Base-by-base conservation (phyloP, 495 filamentous ascomycete species). In the Chaetomium cochliodes region DNA sequence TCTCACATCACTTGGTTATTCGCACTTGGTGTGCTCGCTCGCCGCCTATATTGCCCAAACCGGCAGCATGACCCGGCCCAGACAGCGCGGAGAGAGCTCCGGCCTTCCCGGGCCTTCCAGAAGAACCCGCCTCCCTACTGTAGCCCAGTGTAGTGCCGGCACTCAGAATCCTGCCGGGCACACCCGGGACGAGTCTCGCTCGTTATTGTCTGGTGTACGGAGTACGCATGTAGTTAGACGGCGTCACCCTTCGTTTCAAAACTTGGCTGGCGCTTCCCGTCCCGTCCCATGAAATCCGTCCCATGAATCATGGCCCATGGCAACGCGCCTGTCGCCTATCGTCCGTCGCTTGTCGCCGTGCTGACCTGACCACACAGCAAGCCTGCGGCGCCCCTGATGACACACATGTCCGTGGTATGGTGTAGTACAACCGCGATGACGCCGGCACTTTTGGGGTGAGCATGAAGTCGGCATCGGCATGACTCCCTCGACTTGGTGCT, bases 381-480 rank as follows among this genome's bases (percentile, higher is more conserved):
- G 8, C 7, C 5, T 30, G 30, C 15, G n/a, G 26, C 18, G 7
- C 23, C 41, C 56, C 23, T 46, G 39, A 44, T 58, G 56, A 44
- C 39, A 57, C 20, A 16, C 12, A 18, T 15, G 41, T 15, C 20
- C 28, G 28, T 58, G 7, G 26, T 49, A 54, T 52, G 1, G 57
- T 44, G 61, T 58, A 64, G 62, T 64, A 64, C 62, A 50, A 58
- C 62, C 62, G 62, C 53, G 46, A 64, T 64, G 62, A 37, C 2
- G 54, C 62, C 62, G 60, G 59, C 6, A 26, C 16, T 6, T 20
- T 47, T n/a, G n/a, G n/a, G 23, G 5, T 18, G 55, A 44, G 37
- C n/a, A 5, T 25, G 39, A 18, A 58, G 12, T 12, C 3, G 22
- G 37, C 2, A 16, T 58, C 55, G 55, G 55, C 25, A 30, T 59